Percentiles rank a stretch among this genome's conserved stretches.
phyloP scores from a whole-genome alignment of 805 yeast genomes.

The Candida schatavii region DNA sequence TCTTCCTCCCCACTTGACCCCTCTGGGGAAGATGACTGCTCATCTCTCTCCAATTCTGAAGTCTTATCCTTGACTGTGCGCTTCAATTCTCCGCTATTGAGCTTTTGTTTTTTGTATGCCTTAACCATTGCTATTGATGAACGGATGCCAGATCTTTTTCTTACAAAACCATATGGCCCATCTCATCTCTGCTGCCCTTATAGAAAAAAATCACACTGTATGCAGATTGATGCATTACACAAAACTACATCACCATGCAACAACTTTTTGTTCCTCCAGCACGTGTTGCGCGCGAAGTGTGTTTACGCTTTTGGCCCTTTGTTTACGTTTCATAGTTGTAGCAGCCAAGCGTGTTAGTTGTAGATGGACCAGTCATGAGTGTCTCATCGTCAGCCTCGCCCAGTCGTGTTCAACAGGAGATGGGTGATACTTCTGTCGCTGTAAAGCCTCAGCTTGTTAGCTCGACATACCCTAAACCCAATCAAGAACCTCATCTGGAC shows the following conservation, averaged over 20 bases:
- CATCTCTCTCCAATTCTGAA: constrained; percentile 11
- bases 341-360: too few species aligned
- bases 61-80: constrained; percentile 12
- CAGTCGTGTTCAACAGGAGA: too few species aligned
- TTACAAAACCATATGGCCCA: background rate
- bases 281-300: background rate
- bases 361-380: too few species aligned
- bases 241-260: background rate
- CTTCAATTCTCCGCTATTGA: constrained; percentile 10
- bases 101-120: constrained; percentile 21
- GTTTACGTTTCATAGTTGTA: constrained; percentile 1
- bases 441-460: too few species aligned
- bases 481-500: too few species aligned
- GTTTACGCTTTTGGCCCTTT: background rate
- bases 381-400: background rate
- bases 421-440: too few species aligned
- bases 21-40: constrained; percentile 14
- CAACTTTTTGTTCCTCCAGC: background rate
- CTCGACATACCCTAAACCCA: too few species aligned
- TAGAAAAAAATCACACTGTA: too few species aligned
- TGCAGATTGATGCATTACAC: too few species aligned
- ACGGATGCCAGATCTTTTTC: background rate
- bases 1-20: too few species aligned
- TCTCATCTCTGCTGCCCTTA: too few species aligned
- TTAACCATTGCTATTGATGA: constrained; percentile 14